A percentile compares a stretch with the other conserved stretches of the same genome.
phyloP scores from a whole-genome alignment of 345 rosid species.

The Ceriops zippeliana region DNA sequence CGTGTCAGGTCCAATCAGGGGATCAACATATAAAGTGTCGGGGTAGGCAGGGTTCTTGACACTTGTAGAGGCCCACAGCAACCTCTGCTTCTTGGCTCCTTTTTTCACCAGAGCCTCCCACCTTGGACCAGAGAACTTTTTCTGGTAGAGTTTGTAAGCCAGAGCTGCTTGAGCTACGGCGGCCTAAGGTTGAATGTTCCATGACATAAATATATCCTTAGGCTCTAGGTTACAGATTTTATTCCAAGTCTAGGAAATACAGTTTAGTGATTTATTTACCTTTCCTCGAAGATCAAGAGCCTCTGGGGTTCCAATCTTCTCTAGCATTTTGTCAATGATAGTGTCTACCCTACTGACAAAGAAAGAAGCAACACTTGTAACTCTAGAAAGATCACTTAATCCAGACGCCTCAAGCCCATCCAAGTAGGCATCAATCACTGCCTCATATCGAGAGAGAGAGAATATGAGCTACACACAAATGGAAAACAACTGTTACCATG shows the following conservation, averaged over 20 bases:
- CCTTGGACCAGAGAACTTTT: slow-evolving; percentile 96
- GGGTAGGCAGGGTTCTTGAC: slow-evolving; percentile 96
- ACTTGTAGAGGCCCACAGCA: slow-evolving; percentile 96
- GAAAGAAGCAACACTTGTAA: slow-evolving; percentile 97
- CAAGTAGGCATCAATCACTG: slow-evolving; percentile 93
- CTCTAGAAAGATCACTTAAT: slow-evolving; percentile 81
- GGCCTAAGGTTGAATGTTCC: slow-evolving; percentile 49
- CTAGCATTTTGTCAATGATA: slow-evolving; percentile 91
- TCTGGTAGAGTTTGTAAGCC: slow-evolving; percentile 91
- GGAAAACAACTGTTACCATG: slow-evolving; percentile 13
- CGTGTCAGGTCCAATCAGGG: slow-evolving; percentile 96
- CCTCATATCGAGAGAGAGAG: slow-evolving; percentile 88
- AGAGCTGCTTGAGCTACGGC: slow-evolving; percentile 97
- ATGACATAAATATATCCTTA: slow-evolving; percentile 14
- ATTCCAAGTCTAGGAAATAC: neutral
- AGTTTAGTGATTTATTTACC: slow-evolving; percentile 36
- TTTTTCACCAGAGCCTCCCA: slow-evolving; percentile 94
- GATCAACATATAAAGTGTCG: slow-evolving; percentile 80
- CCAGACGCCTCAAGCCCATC: slow-evolving; percentile 99
- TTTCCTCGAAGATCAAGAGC: slow-evolving; percentile 96
- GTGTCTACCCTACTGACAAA: slow-evolving; percentile 98
- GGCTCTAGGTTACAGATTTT: neutral
- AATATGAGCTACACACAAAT: slow-evolving; percentile 65
- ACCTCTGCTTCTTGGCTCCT: slow-evolving; percentile 96
- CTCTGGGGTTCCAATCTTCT: slow-evolving; percentile 85